phyloP scores from a whole-genome alignment of 805 yeast species.

The Candida michaelii region DNA sequence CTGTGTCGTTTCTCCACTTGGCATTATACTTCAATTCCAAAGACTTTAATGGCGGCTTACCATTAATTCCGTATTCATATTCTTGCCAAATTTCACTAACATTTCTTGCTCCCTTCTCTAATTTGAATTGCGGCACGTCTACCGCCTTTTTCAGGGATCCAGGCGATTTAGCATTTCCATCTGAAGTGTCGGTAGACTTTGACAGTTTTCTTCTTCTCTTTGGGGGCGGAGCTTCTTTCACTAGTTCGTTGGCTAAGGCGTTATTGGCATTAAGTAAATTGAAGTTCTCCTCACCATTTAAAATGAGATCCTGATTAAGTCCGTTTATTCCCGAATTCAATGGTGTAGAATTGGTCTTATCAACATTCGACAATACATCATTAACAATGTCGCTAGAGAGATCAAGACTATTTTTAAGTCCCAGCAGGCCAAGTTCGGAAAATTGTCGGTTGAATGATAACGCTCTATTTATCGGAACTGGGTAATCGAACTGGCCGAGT shows the following conservation, averaged over 20 bases:
- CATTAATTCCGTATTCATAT: slow-evolving; percentile 50
- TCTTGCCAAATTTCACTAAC: slow-evolving; percentile 58
- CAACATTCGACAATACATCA: slow-evolving; percentile 3
- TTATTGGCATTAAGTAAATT: slow-evolving; percentile 4
- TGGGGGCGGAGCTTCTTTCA: background rate
- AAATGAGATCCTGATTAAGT: background rate
- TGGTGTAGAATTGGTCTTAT: background rate
- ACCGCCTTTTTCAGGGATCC: slow-evolving; percentile 1
- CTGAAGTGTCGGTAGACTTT: slow-evolving; percentile 11
- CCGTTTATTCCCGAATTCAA: background rate
- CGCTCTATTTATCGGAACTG: slow-evolving; percentile 16
- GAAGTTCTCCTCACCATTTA: slow-evolving; percentile 4
- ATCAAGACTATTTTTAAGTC: slow-evolving; percentile 1
- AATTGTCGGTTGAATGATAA: slow-evolving; percentile 15
- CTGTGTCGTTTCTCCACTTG: slow-evolving; percentile 58
- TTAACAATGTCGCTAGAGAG: slow-evolving; percentile 3
- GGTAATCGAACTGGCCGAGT: slow-evolving; percentile 14
- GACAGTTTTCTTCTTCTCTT: slow-evolving; percentile 12
- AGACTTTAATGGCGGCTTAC: slow-evolving; percentile 51
- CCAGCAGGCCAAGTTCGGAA: slow-evolving; percentile 2
- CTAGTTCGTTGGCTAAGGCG: slow-evolving; percentile 2
- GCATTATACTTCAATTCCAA: slow-evolving; percentile 51
- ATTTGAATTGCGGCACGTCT: slow-evolving; percentile 23
- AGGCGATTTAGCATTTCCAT: slow-evolving; percentile 6
- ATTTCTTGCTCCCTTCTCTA: slow-evolving; percentile 30